These are phyloP conservation scores for Colletotrichum liriopes DNA, from an alignment of 2,329 filamentous ascomycete species.

Conservation along the genomic window DNA sequence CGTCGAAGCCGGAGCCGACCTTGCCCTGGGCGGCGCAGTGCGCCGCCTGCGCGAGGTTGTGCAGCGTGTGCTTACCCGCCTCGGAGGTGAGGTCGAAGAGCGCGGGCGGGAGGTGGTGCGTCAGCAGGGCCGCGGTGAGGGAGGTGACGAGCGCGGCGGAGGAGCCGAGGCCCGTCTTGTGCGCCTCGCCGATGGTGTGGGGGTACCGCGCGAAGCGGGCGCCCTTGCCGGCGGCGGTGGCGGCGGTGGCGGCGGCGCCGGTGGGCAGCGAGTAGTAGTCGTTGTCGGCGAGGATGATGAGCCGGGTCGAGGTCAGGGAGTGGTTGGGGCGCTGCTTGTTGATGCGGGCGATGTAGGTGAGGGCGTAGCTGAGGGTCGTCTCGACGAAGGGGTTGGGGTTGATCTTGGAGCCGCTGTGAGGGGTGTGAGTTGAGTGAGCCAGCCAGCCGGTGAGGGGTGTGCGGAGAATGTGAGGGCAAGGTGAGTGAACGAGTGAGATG, in stretches of 20 bases:
- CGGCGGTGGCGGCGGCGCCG: constrained; percentile 54
- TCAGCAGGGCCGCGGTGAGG: constrained; percentile 82
- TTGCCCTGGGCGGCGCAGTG: constrained; percentile 98
- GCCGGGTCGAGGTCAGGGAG: constrained; percentile 76
- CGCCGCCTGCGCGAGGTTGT: constrained; percentile 94
- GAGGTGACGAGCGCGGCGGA: constrained; percentile 95
- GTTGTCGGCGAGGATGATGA: constrained; percentile 94
- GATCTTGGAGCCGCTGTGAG: constrained; percentile 37
- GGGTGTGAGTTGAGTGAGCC: constrained; percentile 14
- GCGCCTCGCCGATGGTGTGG: constrained; percentile 81
- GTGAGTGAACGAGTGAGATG: constrained; percentile 4
- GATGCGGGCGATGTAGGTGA: constrained; percentile 81
- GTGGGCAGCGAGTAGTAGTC: constrained; percentile 89
- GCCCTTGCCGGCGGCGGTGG: constrained; percentile 46
- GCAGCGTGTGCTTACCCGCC: constrained; percentile 74
- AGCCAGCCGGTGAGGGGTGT: background rate
- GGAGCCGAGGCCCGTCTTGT: constrained; percentile 97
- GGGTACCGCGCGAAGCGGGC: constrained; percentile 83
- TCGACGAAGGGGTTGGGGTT: constrained; percentile 88
- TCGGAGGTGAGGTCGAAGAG: constrained; percentile 72
- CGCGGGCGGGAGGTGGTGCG: constrained; percentile 77
- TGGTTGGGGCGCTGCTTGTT: constrained; percentile 55
- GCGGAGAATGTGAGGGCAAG: background rate
- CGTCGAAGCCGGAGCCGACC: constrained; percentile 95
- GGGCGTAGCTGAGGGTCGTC: constrained; percentile 87